Evolutionary conservation across 1,284 basidiomycete genomes (phyloP).

Genomic region (Sporisorium scitamineum): DNA sequence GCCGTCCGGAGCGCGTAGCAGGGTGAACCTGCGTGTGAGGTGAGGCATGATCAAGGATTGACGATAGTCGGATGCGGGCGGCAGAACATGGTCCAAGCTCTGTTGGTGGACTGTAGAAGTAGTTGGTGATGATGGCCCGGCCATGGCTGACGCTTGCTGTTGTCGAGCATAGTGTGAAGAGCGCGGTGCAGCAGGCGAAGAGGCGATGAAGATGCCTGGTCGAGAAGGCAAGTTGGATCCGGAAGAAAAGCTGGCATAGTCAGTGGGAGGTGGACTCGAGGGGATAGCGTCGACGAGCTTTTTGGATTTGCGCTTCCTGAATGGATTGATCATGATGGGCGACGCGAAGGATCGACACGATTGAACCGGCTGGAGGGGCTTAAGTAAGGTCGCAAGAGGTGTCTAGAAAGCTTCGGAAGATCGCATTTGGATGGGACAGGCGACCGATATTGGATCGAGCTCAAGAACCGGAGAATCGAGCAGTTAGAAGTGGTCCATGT

Average conservation of each 20-base stretch:
- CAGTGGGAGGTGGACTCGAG: constrained; percentile 19
- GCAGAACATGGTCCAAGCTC: constrained; percentile 43
- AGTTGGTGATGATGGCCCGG: neutral
- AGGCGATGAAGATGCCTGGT: constrained; percentile 35
- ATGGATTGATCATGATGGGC: constrained; percentile 43
- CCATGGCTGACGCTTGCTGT: neutral
- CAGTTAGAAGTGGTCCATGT: neutral
- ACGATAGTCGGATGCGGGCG: constrained; percentile 52
- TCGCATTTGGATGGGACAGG: neutral
- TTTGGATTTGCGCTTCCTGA: constrained; percentile 41
- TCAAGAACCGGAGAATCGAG: neutral
- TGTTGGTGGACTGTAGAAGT: constrained; percentile 8
- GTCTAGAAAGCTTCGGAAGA: neutral
- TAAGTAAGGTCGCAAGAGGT: neutral
- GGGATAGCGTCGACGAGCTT: constrained; percentile 22
- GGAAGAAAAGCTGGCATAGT: constrained; percentile 26
- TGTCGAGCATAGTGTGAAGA: constrained; percentile 7
- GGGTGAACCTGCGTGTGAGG: constrained; percentile 60
- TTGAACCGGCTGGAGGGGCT: neutral
- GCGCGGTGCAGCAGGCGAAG: constrained; percentile 13
- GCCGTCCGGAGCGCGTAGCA: constrained; percentile 60
- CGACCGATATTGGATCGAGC: neutral
- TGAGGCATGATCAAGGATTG: constrained; percentile 66
- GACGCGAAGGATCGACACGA: neutral
- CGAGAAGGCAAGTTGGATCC: constrained; percentile 23